Percentiles rank a stretch among this genome's conserved stretches.
Evolutionary conservation across 169 alveolate genomes (phyloP).

Genomic region (Eimeria acervulina): DNA sequence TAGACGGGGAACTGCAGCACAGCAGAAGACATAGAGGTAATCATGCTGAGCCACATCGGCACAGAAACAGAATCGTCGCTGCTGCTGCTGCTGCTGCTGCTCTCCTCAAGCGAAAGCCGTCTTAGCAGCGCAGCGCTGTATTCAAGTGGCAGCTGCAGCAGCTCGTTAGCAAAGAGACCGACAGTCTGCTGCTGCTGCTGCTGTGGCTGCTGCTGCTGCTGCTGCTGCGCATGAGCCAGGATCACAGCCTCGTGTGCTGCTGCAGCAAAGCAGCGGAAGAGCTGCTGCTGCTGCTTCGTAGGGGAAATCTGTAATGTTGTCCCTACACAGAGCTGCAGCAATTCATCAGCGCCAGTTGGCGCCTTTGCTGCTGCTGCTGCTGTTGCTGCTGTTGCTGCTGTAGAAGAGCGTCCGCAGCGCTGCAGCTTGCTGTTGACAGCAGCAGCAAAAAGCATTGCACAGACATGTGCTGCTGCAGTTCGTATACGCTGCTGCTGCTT

Average conservation of each 20-base stretch:
- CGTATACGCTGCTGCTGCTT: neutral
- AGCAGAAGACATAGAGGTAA: slow-evolving; percentile 38
- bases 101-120: neutral
- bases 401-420: neutral
- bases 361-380: slow-evolving; percentile 22
- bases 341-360: neutral
- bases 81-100: slow-evolving; percentile 34
- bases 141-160: slow-evolving; percentile 50
- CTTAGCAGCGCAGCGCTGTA: slow-evolving; percentile 31
- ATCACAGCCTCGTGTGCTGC: slow-evolving; percentile 42
- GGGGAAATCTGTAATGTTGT: neutral
- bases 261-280: slow-evolving; percentile 57
- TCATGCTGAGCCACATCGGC: slow-evolving; percentile 59
- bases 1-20: slow-evolving; percentile 34
- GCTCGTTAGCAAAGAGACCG: neutral
- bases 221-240: neutral
- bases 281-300: slow-evolving; percentile 43
- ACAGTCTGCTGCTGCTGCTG: slow-evolving; percentile 56
- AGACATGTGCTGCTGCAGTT: slow-evolving; percentile 2
- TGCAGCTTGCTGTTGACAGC: slow-evolving; percentile 28
- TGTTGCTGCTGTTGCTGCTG: neutral
- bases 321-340: slow-evolving; percentile 52
- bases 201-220: slow-evolving; percentile 53
- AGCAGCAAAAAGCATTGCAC: slow-evolving; percentile 51
- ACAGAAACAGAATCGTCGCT: neutral